Conservation (phyloP, 768 basidiomycete genomes). For the Favolaschia claudopus region DNA sequence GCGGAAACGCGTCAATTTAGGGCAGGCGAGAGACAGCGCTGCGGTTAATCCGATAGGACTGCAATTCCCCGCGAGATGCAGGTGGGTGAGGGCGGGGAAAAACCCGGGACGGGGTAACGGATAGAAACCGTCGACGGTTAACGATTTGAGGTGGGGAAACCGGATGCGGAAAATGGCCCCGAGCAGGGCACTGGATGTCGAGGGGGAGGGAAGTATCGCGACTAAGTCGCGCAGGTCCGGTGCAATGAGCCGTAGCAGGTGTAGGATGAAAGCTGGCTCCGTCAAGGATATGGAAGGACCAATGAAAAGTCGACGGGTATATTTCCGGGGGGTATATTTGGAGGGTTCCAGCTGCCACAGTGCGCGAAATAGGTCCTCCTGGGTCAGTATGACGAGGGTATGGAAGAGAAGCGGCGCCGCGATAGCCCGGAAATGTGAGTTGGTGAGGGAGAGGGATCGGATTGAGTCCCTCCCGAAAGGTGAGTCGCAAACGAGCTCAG, state of each 20-base stretch:
- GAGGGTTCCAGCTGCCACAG: no score
- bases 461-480: neutral
- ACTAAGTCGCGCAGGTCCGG: neutral
- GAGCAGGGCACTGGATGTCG: neutral
- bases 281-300: no score
- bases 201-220: neutral
- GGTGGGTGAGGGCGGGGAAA: constrained; percentile 8
- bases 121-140: constrained; percentile 8
- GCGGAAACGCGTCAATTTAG: neutral
- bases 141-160: neutral
- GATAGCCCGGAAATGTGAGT: constrained; percentile 4
- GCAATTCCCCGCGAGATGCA: constrained; percentile 6
- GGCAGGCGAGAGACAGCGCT: constrained; percentile 1
- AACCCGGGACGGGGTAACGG: constrained; percentile 8
- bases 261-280: no score
- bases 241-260: neutral
- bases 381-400: neutral
- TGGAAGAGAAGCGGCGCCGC: constrained; percentile 6
- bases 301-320: constrained; percentile 2
- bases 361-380: no score
- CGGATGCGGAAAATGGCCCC: constrained; percentile 1
- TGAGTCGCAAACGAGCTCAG: constrained; percentile 1
- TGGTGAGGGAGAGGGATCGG: constrained; percentile 10
- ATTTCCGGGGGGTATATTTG: no score
- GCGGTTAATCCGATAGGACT: neutral